Percentiles rank a stretch among this genome's conserved stretches.
These are phyloP conservation scores for Aspergillus puulaauensis DNA, from an alignment of 2,329 filamentous ascomycete genomes.

Conservation along the genomic window DNA sequence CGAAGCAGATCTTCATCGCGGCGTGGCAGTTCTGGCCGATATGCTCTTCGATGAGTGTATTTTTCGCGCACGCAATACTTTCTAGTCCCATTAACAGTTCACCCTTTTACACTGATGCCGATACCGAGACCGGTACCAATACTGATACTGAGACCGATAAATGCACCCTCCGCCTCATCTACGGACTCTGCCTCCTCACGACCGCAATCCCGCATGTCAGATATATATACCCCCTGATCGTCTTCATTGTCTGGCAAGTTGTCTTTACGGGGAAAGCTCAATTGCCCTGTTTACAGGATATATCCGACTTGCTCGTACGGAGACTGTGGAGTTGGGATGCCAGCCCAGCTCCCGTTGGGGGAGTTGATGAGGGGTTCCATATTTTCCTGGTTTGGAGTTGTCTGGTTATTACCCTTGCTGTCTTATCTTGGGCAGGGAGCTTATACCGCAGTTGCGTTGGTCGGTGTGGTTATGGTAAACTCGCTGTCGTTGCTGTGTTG, in stretches of 20 bases:
- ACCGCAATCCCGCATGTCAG: background rate
- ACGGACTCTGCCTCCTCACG: background rate
- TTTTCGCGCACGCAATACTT: background rate
- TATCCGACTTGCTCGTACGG: accelerated
- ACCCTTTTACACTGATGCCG: no score
- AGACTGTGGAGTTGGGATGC: background rate
- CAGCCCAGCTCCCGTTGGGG: background rate
- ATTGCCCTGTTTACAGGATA: background rate
- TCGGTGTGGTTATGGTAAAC: background rate
- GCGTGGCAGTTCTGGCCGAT: background rate
- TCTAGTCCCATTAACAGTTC: accelerated
- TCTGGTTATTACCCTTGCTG: background rate
- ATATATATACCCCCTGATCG: background rate
- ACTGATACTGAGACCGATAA: background rate
- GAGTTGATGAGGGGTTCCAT: background rate
- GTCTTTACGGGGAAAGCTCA: accelerated
- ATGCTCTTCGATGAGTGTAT: background rate
- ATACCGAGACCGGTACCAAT: no score
- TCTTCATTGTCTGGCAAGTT: background rate
- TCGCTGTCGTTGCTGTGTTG: background rate
- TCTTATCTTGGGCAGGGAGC: background rate
- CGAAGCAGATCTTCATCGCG: background rate
- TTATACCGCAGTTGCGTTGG: background rate
- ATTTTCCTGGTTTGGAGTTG: background rate
- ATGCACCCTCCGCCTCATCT: background rate